Conservation (phyloP, 106 monocot species). For the Gastrodia elata region DNA sequence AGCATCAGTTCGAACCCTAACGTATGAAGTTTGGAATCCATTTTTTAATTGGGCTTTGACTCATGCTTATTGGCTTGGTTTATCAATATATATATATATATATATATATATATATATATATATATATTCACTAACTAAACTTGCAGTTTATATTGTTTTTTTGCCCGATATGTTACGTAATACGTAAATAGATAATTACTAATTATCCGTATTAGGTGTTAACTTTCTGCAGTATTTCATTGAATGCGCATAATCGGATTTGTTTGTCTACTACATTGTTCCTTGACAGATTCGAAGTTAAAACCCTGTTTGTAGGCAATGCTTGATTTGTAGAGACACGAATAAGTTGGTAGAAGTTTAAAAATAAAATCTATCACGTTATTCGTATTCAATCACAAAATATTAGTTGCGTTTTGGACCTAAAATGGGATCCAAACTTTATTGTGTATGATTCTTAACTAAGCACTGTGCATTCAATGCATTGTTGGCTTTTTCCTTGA, state of each 20-base stretch:
- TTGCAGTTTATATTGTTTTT: not conserved
- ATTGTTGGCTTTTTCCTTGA: not conserved
- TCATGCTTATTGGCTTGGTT: too few relatives aligned
- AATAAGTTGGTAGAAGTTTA: not conserved
- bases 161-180: not conserved
- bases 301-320: not conserved
- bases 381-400: not conserved
- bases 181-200: not conserved
- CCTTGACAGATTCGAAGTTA: not conserved
- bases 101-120: too few relatives aligned
- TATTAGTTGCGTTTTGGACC: not conserved
- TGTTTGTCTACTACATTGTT: not conserved
- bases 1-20: not conserved
- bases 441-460: not conserved
- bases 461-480: not conserved
- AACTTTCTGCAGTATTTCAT: not conserved
- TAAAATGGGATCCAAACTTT: not conserved
- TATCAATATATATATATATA: too few relatives aligned
- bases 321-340: not conserved
- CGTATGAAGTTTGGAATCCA: not conserved
- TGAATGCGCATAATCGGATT: not conserved
- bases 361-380: not conserved
- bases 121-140: too few relatives aligned
- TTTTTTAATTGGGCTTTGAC: not conserved
- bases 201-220: not conserved